Base-by-base conservation (phyloP, 2,329 filamentous ascomycete genomes). In the Trichoderma polysporum region DNA sequence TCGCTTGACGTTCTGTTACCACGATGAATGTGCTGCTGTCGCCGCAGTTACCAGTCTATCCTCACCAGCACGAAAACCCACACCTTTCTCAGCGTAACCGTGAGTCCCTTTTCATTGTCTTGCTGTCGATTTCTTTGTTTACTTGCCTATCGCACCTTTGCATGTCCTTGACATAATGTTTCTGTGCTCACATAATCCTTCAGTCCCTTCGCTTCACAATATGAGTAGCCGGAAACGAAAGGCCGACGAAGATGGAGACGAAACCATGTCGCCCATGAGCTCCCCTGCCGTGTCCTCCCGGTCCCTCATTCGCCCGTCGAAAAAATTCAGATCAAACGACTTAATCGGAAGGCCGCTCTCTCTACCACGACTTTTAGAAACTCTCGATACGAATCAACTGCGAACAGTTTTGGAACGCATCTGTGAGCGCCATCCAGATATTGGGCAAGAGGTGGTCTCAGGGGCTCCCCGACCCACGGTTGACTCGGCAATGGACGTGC, bases 401-500 rank as follows among this genome's bases (percentile, higher is more conserved):
- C 90, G 94, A 72, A 88, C 88, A 39, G 89, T 97, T 1, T 85
- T 99, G n/a, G 92, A 94, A 77, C 90, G 91, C 64, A 91, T 99
- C 76, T 97, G 94, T 81, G 91, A 97, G 74, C 88, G 91, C 72
- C 93, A 97, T 76, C 93, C 94, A 4, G 89, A 91, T 70, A 91
- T 99, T 69, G 90, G 90, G 62, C 87, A 91, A 61, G 94, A 98
- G 78, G 91, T 99, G 52, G 88, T 93, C 35, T 86, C 89, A 63
- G 88, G 90, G 61, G 94, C 94, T 50, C 95, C 95, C 67, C 88
- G 92, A n/a, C 95, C 95, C 0, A 93, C 91, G 39, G 91, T 95
- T 62, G 82, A 87, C 47, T 91, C 92, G 10, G 93, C 92, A 0
- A 83, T 98, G 27, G 85, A 90, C 52, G 92, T 98, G 9, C 83